Percentiles rank a stretch among this genome's conserved stretches.
Evolutionary conservation across 192 early-diverging fungal genomes (phyloP).

Genomic region (Mortierella claussenii): DNA sequence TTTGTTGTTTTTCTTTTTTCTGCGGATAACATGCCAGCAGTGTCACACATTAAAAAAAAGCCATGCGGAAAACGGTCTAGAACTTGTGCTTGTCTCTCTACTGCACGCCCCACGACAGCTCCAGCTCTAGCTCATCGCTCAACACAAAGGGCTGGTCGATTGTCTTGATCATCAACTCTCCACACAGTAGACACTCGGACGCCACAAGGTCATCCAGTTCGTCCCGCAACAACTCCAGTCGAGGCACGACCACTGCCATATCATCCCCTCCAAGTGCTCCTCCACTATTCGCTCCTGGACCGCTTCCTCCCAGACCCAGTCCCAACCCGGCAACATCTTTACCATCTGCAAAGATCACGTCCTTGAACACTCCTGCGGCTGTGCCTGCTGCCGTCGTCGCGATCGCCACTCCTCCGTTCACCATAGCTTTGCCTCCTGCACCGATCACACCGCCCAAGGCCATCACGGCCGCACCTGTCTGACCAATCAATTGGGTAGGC

Average conservation of each 20-base stretch:
- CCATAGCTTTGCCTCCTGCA: constrained; percentile 39
- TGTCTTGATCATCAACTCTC: constrained; percentile 93
- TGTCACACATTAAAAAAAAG: too few relatives aligned
- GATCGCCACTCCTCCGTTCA: constrained; percentile 50
- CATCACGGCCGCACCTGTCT: constrained; percentile 50
- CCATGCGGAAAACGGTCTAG: not conserved
- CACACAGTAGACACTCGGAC: constrained; percentile 93
- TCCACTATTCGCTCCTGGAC: not conserved
- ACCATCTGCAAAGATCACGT: constrained; percentile 54
- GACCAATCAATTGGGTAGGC: constrained; percentile 34
- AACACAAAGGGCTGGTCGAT: constrained; percentile 85
- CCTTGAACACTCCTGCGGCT: constrained; percentile 58
- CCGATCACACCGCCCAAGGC: constrained; percentile 42
- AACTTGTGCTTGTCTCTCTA: constrained; percentile 4
- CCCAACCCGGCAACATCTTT: constrained; percentile 9
- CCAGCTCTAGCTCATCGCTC: constrained; percentile 60
- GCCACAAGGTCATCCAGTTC: constrained; percentile 60
- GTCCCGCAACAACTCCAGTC: constrained; percentile 58
- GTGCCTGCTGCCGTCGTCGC: constrained; percentile 30
- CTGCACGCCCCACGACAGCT: constrained; percentile 75
- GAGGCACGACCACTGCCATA: constrained; percentile 55
- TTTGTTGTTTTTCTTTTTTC: too few relatives aligned
- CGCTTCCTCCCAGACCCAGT: constrained; percentile 22
- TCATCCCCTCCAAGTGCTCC: constrained; percentile 50
- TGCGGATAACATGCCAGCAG: too few relatives aligned